Evolutionary conservation across 352 stramenopile species (phyloP), one percentile per base, ranked within the genome.

Genomic region (Globisporangium cylindrosporum): DNA sequence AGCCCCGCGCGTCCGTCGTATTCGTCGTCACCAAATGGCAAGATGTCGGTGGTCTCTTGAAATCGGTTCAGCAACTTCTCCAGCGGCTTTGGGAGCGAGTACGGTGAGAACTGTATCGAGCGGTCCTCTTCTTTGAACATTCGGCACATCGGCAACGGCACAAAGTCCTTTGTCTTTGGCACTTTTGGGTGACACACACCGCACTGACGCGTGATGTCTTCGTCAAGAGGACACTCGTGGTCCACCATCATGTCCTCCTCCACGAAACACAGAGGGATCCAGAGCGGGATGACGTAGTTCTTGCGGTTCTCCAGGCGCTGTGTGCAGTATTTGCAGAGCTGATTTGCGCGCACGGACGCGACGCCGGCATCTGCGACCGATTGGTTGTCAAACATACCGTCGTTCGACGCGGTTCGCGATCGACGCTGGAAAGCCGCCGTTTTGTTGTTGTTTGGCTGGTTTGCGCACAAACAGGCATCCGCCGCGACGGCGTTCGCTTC

Each of bases 201-300:
- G 49, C 86, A 93, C 60, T 68, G 82, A 34, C 79, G 78, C 12
- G 82, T 82, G 36, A 93, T 91, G 48, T 91, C 86, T 41, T 83
- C 73, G 61, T 91, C 80, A 3, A 92, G 67, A 3, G 83, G 82
- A 69, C 86, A 93, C 51, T 77, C 70, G 72, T 93, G 86, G 12
- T 81, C 71, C 14, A 85, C 72, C 67, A 92, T 79, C 86, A 92
- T 92, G n/a, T 81, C 71, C 60, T 93, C 86, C 66, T 93, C 82
- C 24, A 93, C 86, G 57, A 93, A 93, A 59, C 83, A 92, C n/a
- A 93, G 71, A 34, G 86, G 86, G 53, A 92, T 93, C 86, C 86
- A 93, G 20, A 93, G 73, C 29, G 86, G 86, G 8, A 93, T 79
- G 2, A 88, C 77, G 61, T 92, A 92, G 29, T 86, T 88, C 61